Evolutionary conservation across 2,329 filamentous ascomycete genomes (phyloP).

Genomic region (Claviceps africana): DNA sequence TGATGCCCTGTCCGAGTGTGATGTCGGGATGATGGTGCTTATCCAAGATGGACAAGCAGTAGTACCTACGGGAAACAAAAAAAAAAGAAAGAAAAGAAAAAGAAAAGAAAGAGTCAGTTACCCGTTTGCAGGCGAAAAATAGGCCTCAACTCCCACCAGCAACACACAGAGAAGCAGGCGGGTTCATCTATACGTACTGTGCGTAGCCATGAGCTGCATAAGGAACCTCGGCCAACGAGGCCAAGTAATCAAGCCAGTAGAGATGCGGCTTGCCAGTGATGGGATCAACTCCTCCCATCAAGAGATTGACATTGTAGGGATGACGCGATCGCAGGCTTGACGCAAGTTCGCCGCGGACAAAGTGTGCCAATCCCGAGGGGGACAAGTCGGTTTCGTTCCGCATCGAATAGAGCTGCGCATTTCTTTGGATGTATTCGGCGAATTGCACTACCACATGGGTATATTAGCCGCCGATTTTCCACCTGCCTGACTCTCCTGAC

Average conservation of each 20-base stretch:
- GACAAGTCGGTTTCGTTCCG: conserved; percentile 89
- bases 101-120: background rate
- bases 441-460: conserved; percentile 65
- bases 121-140: background rate
- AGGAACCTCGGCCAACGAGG: conserved; percentile 71
- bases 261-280: conserved; percentile 82
- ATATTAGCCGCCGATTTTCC: conserved; percentile 11
- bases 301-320: conserved; percentile 92
- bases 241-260: conserved; percentile 97
- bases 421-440: conserved; percentile 97
- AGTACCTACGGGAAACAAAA: conserved; percentile 72
- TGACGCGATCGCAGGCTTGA: conserved; percentile 79
- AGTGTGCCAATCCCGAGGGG: conserved; percentile 77
- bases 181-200: conserved; percentile 47
- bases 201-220: conserved; percentile 98
- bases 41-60: conserved; percentile 93
- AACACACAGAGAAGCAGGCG: background rate
- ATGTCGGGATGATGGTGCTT: conserved; percentile 98
- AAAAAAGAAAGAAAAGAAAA: no score
- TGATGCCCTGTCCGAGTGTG: conserved; percentile 73
- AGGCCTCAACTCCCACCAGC: background rate
- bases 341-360: conserved; percentile 87
- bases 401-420: conserved; percentile 96
- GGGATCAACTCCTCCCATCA: conserved; percentile 85
- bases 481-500: no score